Conservation (phyloP, 2,329 filamentous ascomycete species). For the Xenoacremonium recifei region DNA sequence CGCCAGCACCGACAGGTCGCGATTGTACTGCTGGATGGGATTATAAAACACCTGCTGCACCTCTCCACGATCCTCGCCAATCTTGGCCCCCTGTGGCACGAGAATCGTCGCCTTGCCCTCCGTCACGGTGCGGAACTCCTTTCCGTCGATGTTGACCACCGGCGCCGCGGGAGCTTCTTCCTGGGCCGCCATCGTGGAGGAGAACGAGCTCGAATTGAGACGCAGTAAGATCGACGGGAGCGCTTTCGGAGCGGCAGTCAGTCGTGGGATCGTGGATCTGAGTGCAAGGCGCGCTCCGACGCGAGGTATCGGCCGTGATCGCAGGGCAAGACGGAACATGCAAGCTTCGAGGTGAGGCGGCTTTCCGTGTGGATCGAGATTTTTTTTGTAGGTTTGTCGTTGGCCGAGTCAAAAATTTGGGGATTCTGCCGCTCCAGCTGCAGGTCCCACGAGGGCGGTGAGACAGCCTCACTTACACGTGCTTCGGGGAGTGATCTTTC, state of each 20-base stretch:
- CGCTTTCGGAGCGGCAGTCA: too few relatives aligned
- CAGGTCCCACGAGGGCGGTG: slow-evolving; percentile 17
- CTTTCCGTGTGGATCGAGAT: slow-evolving; percentile 4
- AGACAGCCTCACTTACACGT: too few relatives aligned
- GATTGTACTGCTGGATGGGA: slow-evolving; percentile 98
- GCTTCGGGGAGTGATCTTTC: too few relatives aligned
- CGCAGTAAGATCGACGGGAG: too few relatives aligned
- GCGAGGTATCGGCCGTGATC: slow-evolving; percentile 17
- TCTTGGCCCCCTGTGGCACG: slow-evolving; percentile 46
- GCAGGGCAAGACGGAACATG: slow-evolving; percentile 14
- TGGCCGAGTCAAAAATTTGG: slow-evolving; percentile 17
- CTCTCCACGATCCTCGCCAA: slow-evolving; percentile 53
- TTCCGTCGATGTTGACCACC: slow-evolving; percentile 38
- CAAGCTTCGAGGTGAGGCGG: slow-evolving; percentile 7
- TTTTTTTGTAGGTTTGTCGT: background rate
- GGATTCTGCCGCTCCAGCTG: slow-evolving; percentile 23
- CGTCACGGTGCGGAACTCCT: slow-evolving; percentile 50
- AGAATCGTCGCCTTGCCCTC: slow-evolving; percentile 59
- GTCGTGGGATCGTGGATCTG: slow-evolving; percentile 2
- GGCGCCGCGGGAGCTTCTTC: slow-evolving; percentile 18
- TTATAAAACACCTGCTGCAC: slow-evolving; percentile 94
- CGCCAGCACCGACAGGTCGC: slow-evolving; percentile 87
- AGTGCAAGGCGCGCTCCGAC: slow-evolving; percentile 7
- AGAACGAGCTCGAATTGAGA: too few relatives aligned
- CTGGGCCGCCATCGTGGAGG: slow-evolving; percentile 19